Percentiles rank a stretch among this genome's conserved stretches.
These are phyloP conservation scores for Zarea fungicola DNA, from an alignment of 2,329 filamentous ascomycete genomes.

Conservation along the genomic window DNA sequence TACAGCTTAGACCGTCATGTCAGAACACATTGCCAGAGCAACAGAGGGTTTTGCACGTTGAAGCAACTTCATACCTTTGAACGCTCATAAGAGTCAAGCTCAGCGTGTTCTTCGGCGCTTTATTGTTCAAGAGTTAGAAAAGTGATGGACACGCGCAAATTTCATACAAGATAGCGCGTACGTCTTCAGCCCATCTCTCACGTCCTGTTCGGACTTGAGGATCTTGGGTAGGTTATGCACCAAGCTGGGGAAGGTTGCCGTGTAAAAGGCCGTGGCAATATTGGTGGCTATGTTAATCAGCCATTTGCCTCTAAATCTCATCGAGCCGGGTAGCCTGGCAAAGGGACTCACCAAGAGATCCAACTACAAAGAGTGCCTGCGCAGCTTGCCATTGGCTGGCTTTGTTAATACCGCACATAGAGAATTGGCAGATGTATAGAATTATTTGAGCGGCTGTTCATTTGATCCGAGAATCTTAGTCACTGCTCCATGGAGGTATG, in stretches of 20 bases:
- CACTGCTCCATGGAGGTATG: too few species aligned
- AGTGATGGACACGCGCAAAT: too few species aligned
- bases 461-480: background rate
- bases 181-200: constrained; percentile 15
- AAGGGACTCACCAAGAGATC: constrained; percentile 14
- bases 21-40: background rate
- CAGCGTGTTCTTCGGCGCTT: constrained; percentile 15
- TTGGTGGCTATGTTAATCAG: constrained; percentile 17
- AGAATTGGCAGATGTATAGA: constrained; percentile 17
- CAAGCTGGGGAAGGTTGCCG: constrained; percentile 17
- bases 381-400: constrained; percentile 17
- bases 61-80: constrained; percentile 12
- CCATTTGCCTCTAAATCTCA: too few species aligned
- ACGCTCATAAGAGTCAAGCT: constrained; percentile 18
- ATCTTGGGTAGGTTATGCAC: constrained; percentile 18
- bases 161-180: background rate
- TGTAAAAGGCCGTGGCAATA: constrained; percentile 18
- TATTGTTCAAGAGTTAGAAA: background rate
- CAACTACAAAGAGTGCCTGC: constrained; percentile 17
- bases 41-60: background rate
- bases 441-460: constrained; percentile 12
- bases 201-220: constrained; percentile 17
- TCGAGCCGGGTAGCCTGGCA: too few species aligned
- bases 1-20: constrained; percentile 13
- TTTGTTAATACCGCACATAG: constrained; percentile 17